Evolutionary conservation across 306 rosid genomes (phyloP).

Genomic region (Alnus rubra): DNA sequence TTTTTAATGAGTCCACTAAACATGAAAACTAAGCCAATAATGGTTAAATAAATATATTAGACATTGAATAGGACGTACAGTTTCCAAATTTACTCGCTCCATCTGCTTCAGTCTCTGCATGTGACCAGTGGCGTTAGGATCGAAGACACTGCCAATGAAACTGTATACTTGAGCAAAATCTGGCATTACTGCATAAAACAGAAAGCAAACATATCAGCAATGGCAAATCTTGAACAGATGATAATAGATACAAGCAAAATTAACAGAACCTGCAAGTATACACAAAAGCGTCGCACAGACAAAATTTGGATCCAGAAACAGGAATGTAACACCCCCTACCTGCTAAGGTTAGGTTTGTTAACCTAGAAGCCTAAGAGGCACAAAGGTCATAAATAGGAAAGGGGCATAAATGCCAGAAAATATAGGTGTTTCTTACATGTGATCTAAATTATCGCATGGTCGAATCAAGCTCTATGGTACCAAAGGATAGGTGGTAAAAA

Average conservation of each 20-base stretch:
- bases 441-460: neutral
- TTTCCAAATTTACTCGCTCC: slow-evolving; percentile 82
- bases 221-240: slow-evolving; percentile 16
- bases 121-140: slow-evolving; percentile 66
- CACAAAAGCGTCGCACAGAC: neutral
- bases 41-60: slow-evolving; percentile 1
- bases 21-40: neutral
- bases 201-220: slow-evolving; percentile 21
- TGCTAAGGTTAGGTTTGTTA: no score
- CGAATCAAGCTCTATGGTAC: neutral
- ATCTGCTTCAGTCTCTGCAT: slow-evolving; percentile 67
- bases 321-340: no score
- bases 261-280: neutral
- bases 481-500: neutral
- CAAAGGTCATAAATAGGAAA: no score
- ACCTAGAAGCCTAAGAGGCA: no score
- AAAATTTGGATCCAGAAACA: neutral
- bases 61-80: slow-evolving; percentile 52
- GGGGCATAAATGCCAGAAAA: neutral
- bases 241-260: slow-evolving; percentile 1
- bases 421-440: neutral
- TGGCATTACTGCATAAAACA: slow-evolving; percentile 63
- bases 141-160: slow-evolving; percentile 87
- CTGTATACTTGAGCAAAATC: slow-evolving; percentile 81
- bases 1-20: no score